A percentile compares a stretch with the other conserved stretches of the same genome.
Conservation (phyloP, 495 filamentous ascomycete species). For the Penicillium bialowiezense region DNA sequence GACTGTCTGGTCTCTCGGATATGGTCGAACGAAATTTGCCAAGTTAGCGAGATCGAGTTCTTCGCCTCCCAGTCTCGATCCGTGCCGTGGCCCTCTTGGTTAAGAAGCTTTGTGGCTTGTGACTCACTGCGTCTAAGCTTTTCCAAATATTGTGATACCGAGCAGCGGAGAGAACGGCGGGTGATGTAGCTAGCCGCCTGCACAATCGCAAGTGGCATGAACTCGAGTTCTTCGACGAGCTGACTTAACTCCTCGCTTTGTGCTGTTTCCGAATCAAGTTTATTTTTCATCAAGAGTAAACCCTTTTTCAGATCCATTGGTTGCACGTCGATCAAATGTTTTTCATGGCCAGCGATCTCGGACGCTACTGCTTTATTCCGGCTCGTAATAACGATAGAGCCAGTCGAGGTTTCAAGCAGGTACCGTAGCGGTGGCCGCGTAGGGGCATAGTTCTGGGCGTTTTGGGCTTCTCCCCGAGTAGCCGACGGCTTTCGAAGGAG, state of each 20-base stretch:
- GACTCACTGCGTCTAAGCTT: constrained; percentile 23
- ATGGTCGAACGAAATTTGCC: constrained; percentile 34
- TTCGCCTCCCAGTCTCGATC: constrained; percentile 19
- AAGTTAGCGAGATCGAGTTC: constrained; percentile 27
- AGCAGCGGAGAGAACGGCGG: constrained; percentile 17
- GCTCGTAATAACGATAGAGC: constrained; percentile 35
- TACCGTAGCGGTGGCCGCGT: background rate
- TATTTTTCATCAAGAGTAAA: constrained; percentile 36
- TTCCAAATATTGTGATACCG: constrained; percentile 34
- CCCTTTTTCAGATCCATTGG: constrained; percentile 33
- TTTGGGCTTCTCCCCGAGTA: background rate
- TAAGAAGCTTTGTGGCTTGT: background rate
- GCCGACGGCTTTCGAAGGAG: constrained; percentile 19
- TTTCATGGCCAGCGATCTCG: constrained; percentile 21
- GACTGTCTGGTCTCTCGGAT: constrained; percentile 16
- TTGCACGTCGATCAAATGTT: constrained; percentile 35
- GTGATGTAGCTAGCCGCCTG: constrained; percentile 50
- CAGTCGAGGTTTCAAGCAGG: background rate
- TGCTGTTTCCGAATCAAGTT: constrained; percentile 17
- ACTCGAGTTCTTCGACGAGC: constrained; percentile 31
- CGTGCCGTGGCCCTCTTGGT: constrained; percentile 1
- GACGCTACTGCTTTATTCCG: constrained; percentile 25
- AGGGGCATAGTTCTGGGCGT: background rate
- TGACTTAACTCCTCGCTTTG: constrained; percentile 8
- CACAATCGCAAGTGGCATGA: constrained; percentile 3